These are phyloP conservation scores for Ustulina deusta DNA, from an alignment of 2,329 filamentous ascomycete species.

Conservation along the genomic window DNA sequence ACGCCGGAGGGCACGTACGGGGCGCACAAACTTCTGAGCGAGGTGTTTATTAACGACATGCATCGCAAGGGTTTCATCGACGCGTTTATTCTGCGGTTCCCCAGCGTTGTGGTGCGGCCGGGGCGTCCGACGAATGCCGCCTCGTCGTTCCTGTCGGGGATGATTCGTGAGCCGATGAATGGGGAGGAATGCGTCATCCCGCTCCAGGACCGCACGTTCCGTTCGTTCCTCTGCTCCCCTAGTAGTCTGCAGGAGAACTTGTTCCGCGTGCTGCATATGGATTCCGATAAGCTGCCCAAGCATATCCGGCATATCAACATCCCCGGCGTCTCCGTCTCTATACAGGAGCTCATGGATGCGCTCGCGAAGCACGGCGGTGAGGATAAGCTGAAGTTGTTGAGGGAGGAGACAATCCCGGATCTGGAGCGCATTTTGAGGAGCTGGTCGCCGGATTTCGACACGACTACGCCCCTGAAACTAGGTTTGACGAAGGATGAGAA, in stretches of 20 bases:
- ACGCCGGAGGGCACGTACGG: conserved; percentile 73
- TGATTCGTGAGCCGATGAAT: conserved; percentile 71
- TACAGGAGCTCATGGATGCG: conserved; percentile 71
- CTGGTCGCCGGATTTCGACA: conserved; percentile 70
- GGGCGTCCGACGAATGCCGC: conserved; percentile 71
- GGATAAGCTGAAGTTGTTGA: conserved; percentile 64
- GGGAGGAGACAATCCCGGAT: conserved; percentile 65
- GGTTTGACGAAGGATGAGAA: conserved; percentile 64
- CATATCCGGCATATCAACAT: conserved; percentile 68
- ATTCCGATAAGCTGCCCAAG: conserved; percentile 55
- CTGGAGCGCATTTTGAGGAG: conserved; percentile 69
- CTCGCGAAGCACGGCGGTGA: conserved; percentile 66
- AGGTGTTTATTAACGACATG: conserved; percentile 72
- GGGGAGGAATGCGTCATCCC: conserved; percentile 67
- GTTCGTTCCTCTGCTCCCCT: conserved; percentile 67
- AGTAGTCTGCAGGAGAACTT: conserved; percentile 66
- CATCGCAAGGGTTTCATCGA: conserved; percentile 69
- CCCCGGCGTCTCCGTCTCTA: conserved; percentile 67
- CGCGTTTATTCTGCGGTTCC: conserved; percentile 69
- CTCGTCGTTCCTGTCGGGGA: conserved; percentile 72
- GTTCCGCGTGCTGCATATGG: conserved; percentile 58
- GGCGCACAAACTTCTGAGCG: conserved; percentile 71
- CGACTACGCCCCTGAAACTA: conserved; percentile 61
- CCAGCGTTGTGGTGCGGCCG: conserved; percentile 71
- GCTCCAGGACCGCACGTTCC: conserved; percentile 62